Base-by-base conservation (phyloP, 345 rosid species). In the Jatropha curcas region DNA sequence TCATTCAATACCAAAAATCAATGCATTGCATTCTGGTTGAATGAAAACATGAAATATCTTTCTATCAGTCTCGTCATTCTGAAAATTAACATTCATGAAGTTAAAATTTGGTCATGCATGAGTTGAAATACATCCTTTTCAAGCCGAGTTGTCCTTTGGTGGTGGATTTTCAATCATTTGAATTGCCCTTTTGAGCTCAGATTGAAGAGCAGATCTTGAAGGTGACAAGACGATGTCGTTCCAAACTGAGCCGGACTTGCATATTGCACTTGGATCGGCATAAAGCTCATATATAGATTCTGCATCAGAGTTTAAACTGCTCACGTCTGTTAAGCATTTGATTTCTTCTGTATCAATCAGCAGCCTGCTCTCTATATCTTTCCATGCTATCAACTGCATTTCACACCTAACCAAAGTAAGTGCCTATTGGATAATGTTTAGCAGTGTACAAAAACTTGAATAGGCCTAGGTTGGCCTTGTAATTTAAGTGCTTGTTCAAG, bases 321-420 rank as follows among this genome's bases (percentile, higher is more conserved):
- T 67, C 31, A 85, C 86, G 39, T 73, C 71, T 28, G 67, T 77
- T 52, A 94, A 65, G 67, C 91, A 89, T 2, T 85, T 79, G 20
- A 84, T 68, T 9, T 80, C 87, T 31, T 88, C 90, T 9, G 91
- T 84, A 12, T 92, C 98, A 25, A 90, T 82, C 55, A 94, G 86
- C 56, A 89, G 82, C 22, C 75, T 87, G 80, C 75, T 88, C 2
- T 75, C 82, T 67, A 90, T 90, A 24, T 88, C 88, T 83, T 92
- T 94, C 97, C 98, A 74, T 19, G 90, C 97, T 70, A 90, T 89
- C 58, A 94, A 77, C 98, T 94, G 83, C 66, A 77, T 43, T 70
- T n/a, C 25, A 46, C 12, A 35, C 24, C 24, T 37, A n/a, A n/a
- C 9, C 27, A 31, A 22, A 25, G 1, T 16, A 20, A 30, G 1